Base-by-base conservation (phyloP, 108 stramenopile genomes). In the Cyclostephanos tholiformis region DNA sequence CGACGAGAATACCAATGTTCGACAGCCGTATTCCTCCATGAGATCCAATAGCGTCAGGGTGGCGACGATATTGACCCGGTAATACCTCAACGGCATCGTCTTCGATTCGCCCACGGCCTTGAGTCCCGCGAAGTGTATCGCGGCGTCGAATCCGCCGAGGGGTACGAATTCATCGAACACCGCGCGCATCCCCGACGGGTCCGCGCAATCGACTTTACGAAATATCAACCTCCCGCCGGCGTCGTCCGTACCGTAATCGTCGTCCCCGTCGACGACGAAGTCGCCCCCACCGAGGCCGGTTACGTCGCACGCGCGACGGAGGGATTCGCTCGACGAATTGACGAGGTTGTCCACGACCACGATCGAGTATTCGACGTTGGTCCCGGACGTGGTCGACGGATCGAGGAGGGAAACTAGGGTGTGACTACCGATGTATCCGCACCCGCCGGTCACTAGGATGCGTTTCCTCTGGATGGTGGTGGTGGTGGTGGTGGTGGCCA, bases 371-470 rank as follows among this genome's bases (percentile, higher is more conserved):
- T 74, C 41, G 9, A 72, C 48, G 58, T 82, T 85, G 59, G 82
- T 70, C 46, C 75, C 84, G 32, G 64, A 14, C 55, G 79, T 29
- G 52, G 59, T 73, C n/a, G 61, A 29, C 19, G 69, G 56, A 58
- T 89, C 71, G 55, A 99, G 84, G 50, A 99, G 91, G 84, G 86
- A 87, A 11, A 97, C 75, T 39, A 98, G 76, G 17, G 99, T 99
- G 89, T 99, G 99, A 11, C 85, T 85, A 11, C 98, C 99, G 65
- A 99, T 99, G 91, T 97, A 99, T 46, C 99, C 99, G 46, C 94
- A 93, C 0, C 99, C 99, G 11, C 99, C 99, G 14, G 98, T 92
- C 0, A 98, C 97, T 12, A 99, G 87, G 67, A 98, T 84, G 32
- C 79, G 67, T 49, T 80, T 66, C 48, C 61, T 27, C 20, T 16